phyloP scores from a whole-genome alignment of 2,329 filamentous ascomycete genomes.

The Epichloe uncinata region DNA sequence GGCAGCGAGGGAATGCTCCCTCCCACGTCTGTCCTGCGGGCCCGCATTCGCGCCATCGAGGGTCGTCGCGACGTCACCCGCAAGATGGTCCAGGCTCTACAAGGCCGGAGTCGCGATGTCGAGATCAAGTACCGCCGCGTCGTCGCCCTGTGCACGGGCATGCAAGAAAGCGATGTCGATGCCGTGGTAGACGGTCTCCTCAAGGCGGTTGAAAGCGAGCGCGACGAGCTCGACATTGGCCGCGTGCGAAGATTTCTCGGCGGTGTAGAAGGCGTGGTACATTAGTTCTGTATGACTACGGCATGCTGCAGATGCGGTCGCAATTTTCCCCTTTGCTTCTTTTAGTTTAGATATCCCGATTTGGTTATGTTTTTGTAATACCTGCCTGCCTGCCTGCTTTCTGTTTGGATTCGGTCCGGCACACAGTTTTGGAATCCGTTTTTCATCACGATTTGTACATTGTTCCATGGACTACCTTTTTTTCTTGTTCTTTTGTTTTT shows the following conservation, averaged over 20 bases:
- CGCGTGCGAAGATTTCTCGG: slow-evolving; percentile 68
- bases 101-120: slow-evolving; percentile 68
- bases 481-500: not conserved
- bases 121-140: slow-evolving; percentile 82
- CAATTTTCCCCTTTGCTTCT: not conserved
- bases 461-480: not conserved
- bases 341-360: not conserved
- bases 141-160: slow-evolving; percentile 73
- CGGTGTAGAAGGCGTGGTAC: slow-evolving; percentile 55
- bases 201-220: slow-evolving; percentile 81
- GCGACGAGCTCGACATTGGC: slow-evolving; percentile 59
- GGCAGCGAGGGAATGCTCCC: slow-evolving; percentile 36
- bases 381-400: not conserved
- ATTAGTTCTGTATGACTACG: slow-evolving; percentile 17
- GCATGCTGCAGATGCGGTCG: not conserved
- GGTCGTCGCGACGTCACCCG: slow-evolving; percentile 54
- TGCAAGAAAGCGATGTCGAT: slow-evolving; percentile 68
- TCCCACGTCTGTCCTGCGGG: slow-evolving; percentile 45
- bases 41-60: slow-evolving; percentile 57
- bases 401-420: not conserved
- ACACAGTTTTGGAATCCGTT: too few relatives aligned
- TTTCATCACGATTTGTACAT: too few relatives aligned
- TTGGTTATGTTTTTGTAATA: not conserved
- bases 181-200: slow-evolving; percentile 65
- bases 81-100: slow-evolving; percentile 55